A percentile compares a stretch with the other conserved stretches of the same genome.
Conservation (phyloP, 495 filamentous ascomycete genomes). For the Hypoxylon fragiforme region DNA sequence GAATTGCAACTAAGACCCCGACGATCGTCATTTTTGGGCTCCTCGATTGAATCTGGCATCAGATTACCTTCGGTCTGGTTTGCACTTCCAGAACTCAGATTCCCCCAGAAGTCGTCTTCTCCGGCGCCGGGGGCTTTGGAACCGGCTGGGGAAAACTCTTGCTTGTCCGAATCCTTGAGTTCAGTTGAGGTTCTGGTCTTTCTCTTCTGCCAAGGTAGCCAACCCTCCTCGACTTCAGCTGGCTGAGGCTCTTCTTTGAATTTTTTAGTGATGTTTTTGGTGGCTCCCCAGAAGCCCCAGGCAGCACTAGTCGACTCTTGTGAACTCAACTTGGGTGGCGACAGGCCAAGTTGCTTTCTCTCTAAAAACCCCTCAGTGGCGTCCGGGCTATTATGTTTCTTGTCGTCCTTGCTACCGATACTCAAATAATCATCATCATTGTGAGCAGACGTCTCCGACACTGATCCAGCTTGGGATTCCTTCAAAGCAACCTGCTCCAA, state of each 20-base stretch:
- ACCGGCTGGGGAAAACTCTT: conserved; percentile 25
- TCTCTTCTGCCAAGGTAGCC: conserved; percentile 11
- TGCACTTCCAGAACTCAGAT: conserved; percentile 39
- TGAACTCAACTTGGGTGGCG: conserved; percentile 7
- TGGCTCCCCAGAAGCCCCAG: conserved; percentile 45
- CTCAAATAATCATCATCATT: conserved; percentile 37
- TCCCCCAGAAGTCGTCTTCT: conserved; percentile 42
- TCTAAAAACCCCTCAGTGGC: conserved; percentile 13
- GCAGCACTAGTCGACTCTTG: conserved; percentile 34
- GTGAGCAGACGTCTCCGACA: neutral
- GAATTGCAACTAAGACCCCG: conserved; percentile 41
- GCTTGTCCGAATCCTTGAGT: conserved; percentile 26
- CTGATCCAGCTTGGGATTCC: conserved; percentile 21
- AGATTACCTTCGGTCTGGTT: conserved; percentile 40
- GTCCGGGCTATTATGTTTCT: conserved; percentile 34
- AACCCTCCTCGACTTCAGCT: too few species aligned
- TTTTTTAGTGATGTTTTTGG: conserved; percentile 40
- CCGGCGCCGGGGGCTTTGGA: conserved; percentile 26
- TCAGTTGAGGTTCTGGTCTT: conserved; percentile 43
- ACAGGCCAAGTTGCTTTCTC: conserved; percentile 8
- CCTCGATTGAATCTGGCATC: conserved; percentile 51
- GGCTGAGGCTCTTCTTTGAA: conserved; percentile 13
- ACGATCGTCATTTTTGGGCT: conserved; percentile 48
- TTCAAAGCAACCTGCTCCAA: conserved; percentile 12
- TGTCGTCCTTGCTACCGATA: conserved; percentile 43